Conservation (phyloP, 495 filamentous ascomycete species). For the Xylaria telfairii region DNA sequence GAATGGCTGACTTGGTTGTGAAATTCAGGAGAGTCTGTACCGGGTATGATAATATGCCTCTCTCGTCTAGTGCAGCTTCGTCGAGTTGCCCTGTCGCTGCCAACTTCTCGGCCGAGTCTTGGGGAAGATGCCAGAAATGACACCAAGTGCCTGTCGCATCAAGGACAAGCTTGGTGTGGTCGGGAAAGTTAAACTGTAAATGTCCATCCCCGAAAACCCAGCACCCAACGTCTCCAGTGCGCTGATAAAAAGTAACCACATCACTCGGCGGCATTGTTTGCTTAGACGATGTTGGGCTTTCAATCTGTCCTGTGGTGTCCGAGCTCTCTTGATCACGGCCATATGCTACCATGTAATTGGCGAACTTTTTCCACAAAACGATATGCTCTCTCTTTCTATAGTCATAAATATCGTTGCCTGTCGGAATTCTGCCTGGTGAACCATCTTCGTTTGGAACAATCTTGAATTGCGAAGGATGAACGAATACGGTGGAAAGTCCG, state of each 20-base stretch:
- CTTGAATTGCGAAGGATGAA: slow-evolving; percentile 66
- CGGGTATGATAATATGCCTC: slow-evolving; percentile 65
- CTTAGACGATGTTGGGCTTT: slow-evolving; percentile 54
- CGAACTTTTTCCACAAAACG: slow-evolving; percentile 88
- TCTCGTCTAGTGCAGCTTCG: slow-evolving; percentile 66
- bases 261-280: slow-evolving; percentile 55
- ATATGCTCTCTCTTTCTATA: slow-evolving; percentile 74
- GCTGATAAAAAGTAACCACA: slow-evolving; percentile 87
- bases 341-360: slow-evolving; percentile 85
- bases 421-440: slow-evolving; percentile 57
- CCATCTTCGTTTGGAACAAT: slow-evolving; percentile 59
- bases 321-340: slow-evolving; percentile 58
- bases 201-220: slow-evolving; percentile 90
- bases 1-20: slow-evolving; percentile 50
- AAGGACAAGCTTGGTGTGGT: slow-evolving; percentile 92
- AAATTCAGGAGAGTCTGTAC: slow-evolving; percentile 65
- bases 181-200: slow-evolving; percentile 94
- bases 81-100: slow-evolving; percentile 67
- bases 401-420: slow-evolving; percentile 64
- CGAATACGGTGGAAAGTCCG: slow-evolving; percentile 67
- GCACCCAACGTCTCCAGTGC: slow-evolving; percentile 83
- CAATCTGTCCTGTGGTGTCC: slow-evolving; percentile 53
- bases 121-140: slow-evolving; percentile 83
- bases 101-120: slow-evolving; percentile 69
- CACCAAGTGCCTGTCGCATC: slow-evolving; percentile 76